phyloP scores from a whole-genome alignment of 805 yeast genomes.

The Saccharomycopsis sp. region DNA sequence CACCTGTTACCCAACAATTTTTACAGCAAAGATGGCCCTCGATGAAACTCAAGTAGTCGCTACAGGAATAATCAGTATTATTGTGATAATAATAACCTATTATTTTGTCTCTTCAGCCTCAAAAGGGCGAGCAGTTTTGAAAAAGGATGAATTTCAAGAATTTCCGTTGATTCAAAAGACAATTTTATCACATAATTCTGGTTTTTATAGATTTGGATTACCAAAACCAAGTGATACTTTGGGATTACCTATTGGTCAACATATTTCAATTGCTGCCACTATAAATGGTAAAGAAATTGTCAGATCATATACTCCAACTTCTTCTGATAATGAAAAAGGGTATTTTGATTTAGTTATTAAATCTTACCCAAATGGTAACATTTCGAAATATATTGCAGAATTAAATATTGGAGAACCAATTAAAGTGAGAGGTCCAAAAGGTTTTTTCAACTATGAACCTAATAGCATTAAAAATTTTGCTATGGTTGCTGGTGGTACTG shows the following conservation, averaged over 20 bases:
- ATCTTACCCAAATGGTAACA: conserved; percentile 78
- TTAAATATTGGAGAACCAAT: conserved; percentile 74
- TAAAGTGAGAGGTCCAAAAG: conserved; percentile 85
- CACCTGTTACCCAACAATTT: neutral
- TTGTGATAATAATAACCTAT: conserved; percentile 21
- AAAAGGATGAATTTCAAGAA: conserved; percentile 59
- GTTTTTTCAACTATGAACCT: conserved; percentile 75
- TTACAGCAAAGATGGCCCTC: conserved; percentile 5
- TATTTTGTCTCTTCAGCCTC: conserved; percentile 28
- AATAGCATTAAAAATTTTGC: conserved; percentile 67
- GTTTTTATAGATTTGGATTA: conserved; percentile 75
- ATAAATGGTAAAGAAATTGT: conserved; percentile 75
- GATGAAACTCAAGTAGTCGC: conserved; percentile 17
- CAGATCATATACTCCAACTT: conserved; percentile 86
- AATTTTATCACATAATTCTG: conserved; percentile 70
- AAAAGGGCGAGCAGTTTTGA: conserved; percentile 46
- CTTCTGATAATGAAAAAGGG: conserved; percentile 73
- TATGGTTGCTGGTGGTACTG: conserved; percentile 97
- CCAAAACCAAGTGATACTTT: conserved; percentile 67
- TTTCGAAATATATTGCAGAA: conserved; percentile 66
- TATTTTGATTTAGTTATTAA: conserved; percentile 81
- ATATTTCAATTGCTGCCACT: conserved; percentile 69
- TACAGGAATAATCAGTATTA: conserved; percentile 16
- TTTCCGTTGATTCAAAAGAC: conserved; percentile 78
- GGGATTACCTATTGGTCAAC: conserved; percentile 94